Conservation (phyloP, 2,329 filamentous ascomycete species). For the Capronia americana region DNA sequence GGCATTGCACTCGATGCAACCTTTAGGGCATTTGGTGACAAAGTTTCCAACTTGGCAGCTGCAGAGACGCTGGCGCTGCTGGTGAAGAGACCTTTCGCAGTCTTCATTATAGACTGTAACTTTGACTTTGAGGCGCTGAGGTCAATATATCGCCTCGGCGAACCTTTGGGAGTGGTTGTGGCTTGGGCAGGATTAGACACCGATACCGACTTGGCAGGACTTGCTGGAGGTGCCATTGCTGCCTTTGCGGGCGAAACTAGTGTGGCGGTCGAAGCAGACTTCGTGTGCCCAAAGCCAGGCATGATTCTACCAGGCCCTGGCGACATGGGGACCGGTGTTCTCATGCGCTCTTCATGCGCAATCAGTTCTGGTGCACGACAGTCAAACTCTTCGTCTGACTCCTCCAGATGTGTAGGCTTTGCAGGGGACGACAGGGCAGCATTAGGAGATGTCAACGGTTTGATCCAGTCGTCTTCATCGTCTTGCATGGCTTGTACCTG, state of each 20-base stretch:
- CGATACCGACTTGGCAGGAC: constrained; percentile 64
- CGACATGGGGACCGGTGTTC: constrained; percentile 29
- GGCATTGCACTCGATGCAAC: constrained; percentile 41
- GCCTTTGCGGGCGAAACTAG: constrained; percentile 59
- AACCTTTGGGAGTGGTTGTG: constrained; percentile 64
- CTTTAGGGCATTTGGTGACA: constrained; percentile 50
- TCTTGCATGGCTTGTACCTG: constrained; percentile 31
- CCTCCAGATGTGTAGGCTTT: constrained; percentile 54
- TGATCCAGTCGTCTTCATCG: constrained; percentile 67
- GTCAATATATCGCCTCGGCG: constrained; percentile 66
- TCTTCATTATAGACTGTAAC: constrained; percentile 87
- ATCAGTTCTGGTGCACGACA: constrained; percentile 40
- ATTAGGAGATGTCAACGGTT: constrained; percentile 50
- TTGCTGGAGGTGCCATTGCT: constrained; percentile 44
- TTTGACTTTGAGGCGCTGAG: constrained; percentile 92
- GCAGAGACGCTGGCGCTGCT: constrained; percentile 70
- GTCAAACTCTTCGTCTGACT: constrained; percentile 56
- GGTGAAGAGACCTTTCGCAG: constrained; percentile 82
- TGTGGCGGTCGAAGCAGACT: constrained; percentile 68
- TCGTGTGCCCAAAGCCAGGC: constrained; percentile 59
- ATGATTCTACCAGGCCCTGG: constrained; percentile 33
- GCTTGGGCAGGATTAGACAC: constrained; percentile 65
- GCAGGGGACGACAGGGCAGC: constrained; percentile 43
- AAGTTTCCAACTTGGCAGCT: constrained; percentile 63
- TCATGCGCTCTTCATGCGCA: constrained; percentile 40